These are phyloP conservation scores for Aspergillus calidoustus DNA, from an alignment of 2,329 filamentous ascomycete genomes.

Conservation along the genomic window DNA sequence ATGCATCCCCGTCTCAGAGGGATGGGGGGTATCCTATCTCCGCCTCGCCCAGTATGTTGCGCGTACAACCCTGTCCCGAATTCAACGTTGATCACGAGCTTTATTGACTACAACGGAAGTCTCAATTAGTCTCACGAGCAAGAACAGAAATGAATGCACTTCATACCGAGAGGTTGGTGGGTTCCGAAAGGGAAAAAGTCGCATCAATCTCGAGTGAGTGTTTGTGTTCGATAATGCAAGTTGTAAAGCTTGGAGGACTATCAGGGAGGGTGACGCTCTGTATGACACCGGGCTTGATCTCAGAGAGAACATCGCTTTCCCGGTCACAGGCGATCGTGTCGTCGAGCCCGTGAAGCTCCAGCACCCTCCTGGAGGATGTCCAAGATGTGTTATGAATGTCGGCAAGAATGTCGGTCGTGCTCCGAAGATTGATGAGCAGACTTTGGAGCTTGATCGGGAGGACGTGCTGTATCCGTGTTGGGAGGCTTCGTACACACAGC, in stretches of 20 bases:
- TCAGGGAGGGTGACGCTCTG: not conserved
- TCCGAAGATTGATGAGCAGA: slow-evolving; percentile 1
- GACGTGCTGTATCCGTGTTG: not conserved
- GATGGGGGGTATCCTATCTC: not conserved
- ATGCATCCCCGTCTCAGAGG: not conserved
- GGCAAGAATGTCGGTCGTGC: not conserved
- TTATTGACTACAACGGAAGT: not conserved
- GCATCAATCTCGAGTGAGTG: slow-evolving; percentile 1
- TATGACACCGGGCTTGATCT: not conserved
- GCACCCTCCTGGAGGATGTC: not conserved
- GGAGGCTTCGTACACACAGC: not conserved
- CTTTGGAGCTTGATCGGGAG: not conserved
- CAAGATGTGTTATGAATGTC: slow-evolving; percentile 1
- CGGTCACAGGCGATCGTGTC: not conserved
- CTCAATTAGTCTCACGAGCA: not conserved
- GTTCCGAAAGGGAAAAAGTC: not conserved
- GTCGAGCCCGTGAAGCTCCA: not conserved
- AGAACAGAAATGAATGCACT: not conserved
- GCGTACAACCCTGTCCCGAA: not conserved
- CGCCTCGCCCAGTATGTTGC: not conserved
- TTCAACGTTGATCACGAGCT: not conserved
- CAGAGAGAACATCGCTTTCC: not conserved
- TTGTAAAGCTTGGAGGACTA: slow-evolving; percentile 1
- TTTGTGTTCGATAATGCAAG: not conserved
- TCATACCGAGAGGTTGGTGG: not conserved